phyloP scores from a whole-genome alignment of 2,329 filamentous ascomycete species.

The Aspergillus sp. region DNA sequence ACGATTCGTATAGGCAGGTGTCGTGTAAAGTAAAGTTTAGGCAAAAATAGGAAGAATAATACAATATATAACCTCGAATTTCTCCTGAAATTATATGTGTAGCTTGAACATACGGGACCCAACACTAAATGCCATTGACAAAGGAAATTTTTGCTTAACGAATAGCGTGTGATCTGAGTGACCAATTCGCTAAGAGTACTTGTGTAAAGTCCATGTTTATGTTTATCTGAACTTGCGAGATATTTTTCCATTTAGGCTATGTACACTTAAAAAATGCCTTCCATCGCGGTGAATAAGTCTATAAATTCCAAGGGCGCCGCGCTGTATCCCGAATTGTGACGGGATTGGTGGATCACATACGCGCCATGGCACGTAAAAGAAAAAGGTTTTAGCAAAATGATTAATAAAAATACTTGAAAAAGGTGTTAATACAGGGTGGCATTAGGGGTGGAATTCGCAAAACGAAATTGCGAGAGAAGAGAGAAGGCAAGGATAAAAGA shows the following conservation, averaged over 20 bases:
- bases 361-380: conserved; percentile 5
- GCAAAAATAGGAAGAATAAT: neutral
- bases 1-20: neutral
- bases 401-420: conserved; percentile 14
- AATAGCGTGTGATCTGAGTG: neutral
- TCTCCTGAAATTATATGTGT: neutral
- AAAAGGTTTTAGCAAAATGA: conserved; percentile 1
- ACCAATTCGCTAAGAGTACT: neutral
- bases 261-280: conserved; percentile 2
- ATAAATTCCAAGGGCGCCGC: neutral
- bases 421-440: conserved; percentile 11
- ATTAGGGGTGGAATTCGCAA: conserved; percentile 1
- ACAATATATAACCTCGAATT: neutral
- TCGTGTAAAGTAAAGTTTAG: neutral
- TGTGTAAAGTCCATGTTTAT: neutral
- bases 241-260: neutral
- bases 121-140: neutral
- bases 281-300: neutral
- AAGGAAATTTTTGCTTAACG: neutral
- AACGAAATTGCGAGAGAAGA: neutral
- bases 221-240: neutral
- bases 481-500: neutral
- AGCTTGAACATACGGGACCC: neutral
- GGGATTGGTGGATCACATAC: neutral
- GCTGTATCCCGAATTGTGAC: neutral